Base-by-base conservation (phyloP, 192 early-diverging fungal genomes). In the Paraglomus brasilianum region DNA sequence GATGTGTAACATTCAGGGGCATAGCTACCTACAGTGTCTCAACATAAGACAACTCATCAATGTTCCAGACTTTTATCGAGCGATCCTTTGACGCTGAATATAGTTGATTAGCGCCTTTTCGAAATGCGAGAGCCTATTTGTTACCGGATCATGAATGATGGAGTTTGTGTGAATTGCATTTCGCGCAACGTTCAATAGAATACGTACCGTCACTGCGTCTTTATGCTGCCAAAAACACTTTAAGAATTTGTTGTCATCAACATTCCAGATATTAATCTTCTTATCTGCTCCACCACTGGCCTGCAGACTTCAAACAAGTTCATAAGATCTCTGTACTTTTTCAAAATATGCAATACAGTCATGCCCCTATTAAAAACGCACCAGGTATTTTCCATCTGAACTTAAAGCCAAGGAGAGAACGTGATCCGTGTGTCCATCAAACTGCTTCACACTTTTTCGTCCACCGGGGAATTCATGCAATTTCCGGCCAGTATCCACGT, bases 41-140 rank as follows among this genome's bases (percentile, higher is more conserved):
- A 70, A 99, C 87, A 78, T 98, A 99, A 13, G 85, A 77, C 66
- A 89, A 72, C 71, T 95, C 93, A 71, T 93, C 93, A 14, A 93
- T 83, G 75, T 99, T 95, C 96, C 96, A 99, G 40, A 98, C 58
- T 75, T 99, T 99, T 74, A 99, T 86, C 46, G 93, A 93, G 56
- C 97, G 91, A 72, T 99, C 97, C 21, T 80, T 78, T 6, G 93
- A 93, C 64, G 87, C 87, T 58, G 92, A 92, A 75, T 98, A 99
- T 41, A 99, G 83, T 61, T 93, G 88, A 75, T 88, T 83, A 60
- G 77, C 67, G 22, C 90, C 88, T 70, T 84, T 87, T 47, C 94
- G 89, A 80, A 99, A 99, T 13, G 82, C 86, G 67, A 98, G 80
- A 17, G 89, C 85, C 85, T 87, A 24, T 17, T 50, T 22, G 62